Percentiles rank a stretch among this genome's conserved stretches.
phyloP scores from a whole-genome alignment of 2,329 filamentous ascomycete species.

The Phaeosphaeriaceae sp. region DNA sequence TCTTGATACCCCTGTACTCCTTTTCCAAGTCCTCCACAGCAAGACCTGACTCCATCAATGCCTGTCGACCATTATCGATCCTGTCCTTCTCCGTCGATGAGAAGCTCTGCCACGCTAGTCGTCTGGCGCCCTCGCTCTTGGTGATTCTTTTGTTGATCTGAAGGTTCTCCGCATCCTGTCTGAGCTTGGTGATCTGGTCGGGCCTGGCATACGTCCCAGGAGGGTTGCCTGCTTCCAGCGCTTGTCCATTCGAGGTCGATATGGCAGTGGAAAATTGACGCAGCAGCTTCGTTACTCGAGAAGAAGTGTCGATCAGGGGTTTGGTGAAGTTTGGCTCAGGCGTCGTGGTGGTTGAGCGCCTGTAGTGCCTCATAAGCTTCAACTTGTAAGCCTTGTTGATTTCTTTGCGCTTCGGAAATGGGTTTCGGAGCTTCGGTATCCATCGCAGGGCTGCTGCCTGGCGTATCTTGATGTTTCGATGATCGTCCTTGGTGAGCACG shows the following conservation, averaged over 20 bases:
- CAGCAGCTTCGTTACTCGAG: slow-evolving; percentile 21
- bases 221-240: not conserved
- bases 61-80: slow-evolving; percentile 13
- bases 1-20: slow-evolving; percentile 15
- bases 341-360: not conserved
- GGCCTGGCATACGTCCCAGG: not conserved
- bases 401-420: slow-evolving; percentile 18
- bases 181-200: not conserved
- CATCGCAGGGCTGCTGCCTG: slow-evolving; percentile 24
- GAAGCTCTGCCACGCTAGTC: slow-evolving; percentile 27
- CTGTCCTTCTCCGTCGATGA: slow-evolving; percentile 10
- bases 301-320: slow-evolving; percentile 23
- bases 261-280: slow-evolving; percentile 17
- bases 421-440: slow-evolving; percentile 22
- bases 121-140: slow-evolving; percentile 9
- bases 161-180: slow-evolving; percentile 3
- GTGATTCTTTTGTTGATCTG: slow-evolving; percentile 21
- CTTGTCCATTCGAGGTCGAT: not conserved
- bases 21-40: slow-evolving; percentile 12
- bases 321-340: slow-evolving; percentile 17
- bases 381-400: slow-evolving; percentile 25
- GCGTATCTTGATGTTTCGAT: slow-evolving; percentile 16
- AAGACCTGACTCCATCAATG: slow-evolving; percentile 26
- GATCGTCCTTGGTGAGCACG: slow-evolving; percentile 9
- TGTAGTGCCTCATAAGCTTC: slow-evolving; percentile 37